A percentile compares a stretch with the other conserved stretches of the same genome.
Evolutionary conservation across 768 basidiomycete genomes (phyloP).

Genomic region (Suillus hirtellus): DNA sequence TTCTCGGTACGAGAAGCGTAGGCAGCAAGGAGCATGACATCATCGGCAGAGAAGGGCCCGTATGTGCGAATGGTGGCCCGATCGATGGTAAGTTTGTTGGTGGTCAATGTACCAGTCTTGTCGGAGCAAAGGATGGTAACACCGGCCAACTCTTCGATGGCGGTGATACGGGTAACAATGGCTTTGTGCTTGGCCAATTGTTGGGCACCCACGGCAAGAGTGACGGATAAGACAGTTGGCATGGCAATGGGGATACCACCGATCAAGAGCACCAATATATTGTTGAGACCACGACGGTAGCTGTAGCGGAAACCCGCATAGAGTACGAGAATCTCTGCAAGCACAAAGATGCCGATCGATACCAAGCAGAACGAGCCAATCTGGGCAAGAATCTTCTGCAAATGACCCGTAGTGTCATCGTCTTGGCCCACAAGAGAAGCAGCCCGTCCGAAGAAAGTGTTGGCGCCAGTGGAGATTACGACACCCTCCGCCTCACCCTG

Average conservation of each 20-base stretch:
- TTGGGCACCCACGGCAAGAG: constrained; percentile 97
- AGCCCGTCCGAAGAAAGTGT: constrained; percentile 99
- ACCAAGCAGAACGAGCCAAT: constrained; percentile 98
- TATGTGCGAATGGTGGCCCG: constrained; percentile 89
- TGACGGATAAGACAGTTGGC: constrained; percentile 98
- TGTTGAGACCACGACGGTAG: constrained; percentile 94
- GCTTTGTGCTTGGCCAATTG: constrained; percentile 99
- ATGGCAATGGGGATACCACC: constrained; percentile 99
- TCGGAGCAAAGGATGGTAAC: constrained; percentile 99
- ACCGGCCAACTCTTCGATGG: constrained; percentile 97
- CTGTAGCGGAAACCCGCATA: constrained; percentile 89
- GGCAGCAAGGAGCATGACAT: constrained; percentile 90
- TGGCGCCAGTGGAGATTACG: constrained; percentile 96
- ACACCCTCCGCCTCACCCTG: constrained; percentile 99
- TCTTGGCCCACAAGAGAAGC: constrained; percentile 97
- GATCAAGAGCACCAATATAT: constrained; percentile 97
- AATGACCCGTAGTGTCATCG: constrained; percentile 96
- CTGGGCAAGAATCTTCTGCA: constrained; percentile 97
- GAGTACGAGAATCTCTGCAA: constrained; percentile 91
- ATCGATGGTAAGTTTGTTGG: constrained; percentile 99
- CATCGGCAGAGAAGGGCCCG: constrained; percentile 83
- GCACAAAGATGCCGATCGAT: constrained; percentile 92
- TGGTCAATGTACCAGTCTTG: constrained; percentile 97
- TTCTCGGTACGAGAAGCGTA: constrained; percentile 99
- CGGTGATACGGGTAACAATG: constrained; percentile 99